phyloP scores from a whole-genome alignment of 345 rosid species.

The Eucalyptus melliodora region DNA sequence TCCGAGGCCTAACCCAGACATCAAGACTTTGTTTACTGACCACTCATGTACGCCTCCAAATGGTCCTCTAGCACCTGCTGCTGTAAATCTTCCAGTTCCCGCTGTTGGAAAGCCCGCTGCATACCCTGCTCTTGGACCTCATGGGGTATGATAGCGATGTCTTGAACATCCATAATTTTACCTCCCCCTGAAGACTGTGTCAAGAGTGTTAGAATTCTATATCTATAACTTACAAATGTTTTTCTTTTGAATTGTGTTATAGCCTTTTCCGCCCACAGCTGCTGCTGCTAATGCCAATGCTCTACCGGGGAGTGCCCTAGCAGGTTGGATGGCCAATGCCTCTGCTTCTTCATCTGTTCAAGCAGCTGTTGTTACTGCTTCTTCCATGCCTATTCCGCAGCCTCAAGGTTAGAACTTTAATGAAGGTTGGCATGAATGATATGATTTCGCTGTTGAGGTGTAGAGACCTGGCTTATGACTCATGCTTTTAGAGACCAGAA shows the following conservation, averaged over 20 bases:
- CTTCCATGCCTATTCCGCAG: conserved; percentile 60
- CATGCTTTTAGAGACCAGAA: background rate
- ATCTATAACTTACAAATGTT: background rate
- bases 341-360: conserved; percentile 77
- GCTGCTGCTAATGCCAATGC: conserved; percentile 31
- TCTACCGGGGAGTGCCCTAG: conserved; percentile 51
- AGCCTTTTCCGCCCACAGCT: conserved; percentile 58
- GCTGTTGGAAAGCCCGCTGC: conserved; percentile 45
- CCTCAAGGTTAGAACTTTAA: conserved; percentile 41
- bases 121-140: conserved; percentile 42
- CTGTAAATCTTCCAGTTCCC: conserved; percentile 46
- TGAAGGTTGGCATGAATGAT: background rate
- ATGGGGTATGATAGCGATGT: conserved; percentile 25
- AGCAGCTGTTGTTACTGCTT: conserved; percentile 79
- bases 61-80: conserved; percentile 56
- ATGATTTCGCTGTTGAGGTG: background rate
- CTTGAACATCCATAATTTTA: background rate
- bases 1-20: conserved; percentile 79
- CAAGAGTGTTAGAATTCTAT: background rate
- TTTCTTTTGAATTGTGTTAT: background rate
- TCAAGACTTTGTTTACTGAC: conserved; percentile 68
- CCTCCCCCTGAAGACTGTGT: background rate
- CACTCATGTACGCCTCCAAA: conserved; percentile 60
- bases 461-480: background rate
- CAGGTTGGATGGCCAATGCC: conserved; percentile 83